phyloP scores from a whole-genome alignment of 257 asterid genomes.

The Schizonepeta tenuifolia region DNA sequence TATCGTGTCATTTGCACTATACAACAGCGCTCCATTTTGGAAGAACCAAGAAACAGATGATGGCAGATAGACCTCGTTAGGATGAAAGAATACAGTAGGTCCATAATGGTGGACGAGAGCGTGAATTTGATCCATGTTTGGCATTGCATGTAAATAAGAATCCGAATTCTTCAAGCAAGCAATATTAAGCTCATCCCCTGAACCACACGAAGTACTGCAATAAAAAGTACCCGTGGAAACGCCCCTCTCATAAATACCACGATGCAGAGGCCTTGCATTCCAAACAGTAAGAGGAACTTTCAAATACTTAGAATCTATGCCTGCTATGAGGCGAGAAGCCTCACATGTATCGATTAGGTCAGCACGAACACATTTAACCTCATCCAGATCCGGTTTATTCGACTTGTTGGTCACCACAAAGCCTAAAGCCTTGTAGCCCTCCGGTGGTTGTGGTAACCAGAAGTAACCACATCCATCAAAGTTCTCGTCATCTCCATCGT shows the following conservation, averaged over 20 bases:
- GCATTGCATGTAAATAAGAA: slow-evolving; percentile 68
- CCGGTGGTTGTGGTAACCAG: slow-evolving; percentile 80
- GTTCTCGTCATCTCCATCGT: slow-evolving; percentile 53
- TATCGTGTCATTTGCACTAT: slow-evolving; percentile 35
- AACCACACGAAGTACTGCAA: slow-evolving; percentile 49
- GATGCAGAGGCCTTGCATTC: slow-evolving; percentile 62
- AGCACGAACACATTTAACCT: slow-evolving; percentile 71
- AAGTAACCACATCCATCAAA: slow-evolving; percentile 58
- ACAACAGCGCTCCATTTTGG: slow-evolving; percentile 70
- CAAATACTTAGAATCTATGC: slow-evolving; percentile 46
- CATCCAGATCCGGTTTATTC: slow-evolving; percentile 61
- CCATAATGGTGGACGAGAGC: slow-evolving; percentile 77
- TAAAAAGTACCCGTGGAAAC: slow-evolving; percentile 74
- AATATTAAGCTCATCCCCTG: slow-evolving; percentile 50
- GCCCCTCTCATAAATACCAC: slow-evolving; percentile 76
- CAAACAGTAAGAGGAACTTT: slow-evolving; percentile 55
- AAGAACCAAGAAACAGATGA: slow-evolving; percentile 94
- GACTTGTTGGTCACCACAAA: slow-evolving; percentile 66
- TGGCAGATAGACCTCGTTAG: slow-evolving; percentile 74
- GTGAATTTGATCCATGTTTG: slow-evolving; percentile 74
- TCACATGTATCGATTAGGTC: slow-evolving; percentile 78
- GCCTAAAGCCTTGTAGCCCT: slow-evolving; percentile 82
- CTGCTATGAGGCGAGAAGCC: slow-evolving; percentile 45
- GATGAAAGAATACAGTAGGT: slow-evolving; percentile 84
- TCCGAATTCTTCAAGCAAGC: slow-evolving; percentile 79